Percentiles rank a stretch among this genome's conserved stretches.
These are phyloP conservation scores for Arthrobotrys iridis DNA, from an alignment of 2,329 filamentous ascomycete genomes.

Conservation along the genomic window DNA sequence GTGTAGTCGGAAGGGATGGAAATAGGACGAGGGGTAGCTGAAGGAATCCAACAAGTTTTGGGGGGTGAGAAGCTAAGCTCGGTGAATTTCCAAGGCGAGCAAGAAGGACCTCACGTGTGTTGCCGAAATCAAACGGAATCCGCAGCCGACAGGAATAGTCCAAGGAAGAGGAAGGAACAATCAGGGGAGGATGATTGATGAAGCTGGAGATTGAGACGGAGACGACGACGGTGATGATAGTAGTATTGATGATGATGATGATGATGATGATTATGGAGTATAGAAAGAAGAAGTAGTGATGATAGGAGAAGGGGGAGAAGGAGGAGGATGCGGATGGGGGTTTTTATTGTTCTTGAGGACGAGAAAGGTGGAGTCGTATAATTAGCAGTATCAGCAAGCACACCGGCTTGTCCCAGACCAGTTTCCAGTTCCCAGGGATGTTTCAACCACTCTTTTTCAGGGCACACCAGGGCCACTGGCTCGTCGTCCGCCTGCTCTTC, in stretches of 20 bases:
- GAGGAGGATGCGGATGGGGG: conserved; percentile 1
- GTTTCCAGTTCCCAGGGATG: conserved; percentile 35
- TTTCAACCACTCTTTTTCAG: conserved; percentile 49
- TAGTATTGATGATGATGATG: neutral
- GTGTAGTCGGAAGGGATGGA: conserved; percentile 17
- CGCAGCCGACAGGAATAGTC: conserved; percentile 37
- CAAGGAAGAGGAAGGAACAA: conserved; percentile 44
- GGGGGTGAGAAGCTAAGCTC: conserved; percentile 52
- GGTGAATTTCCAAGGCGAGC: conserved; percentile 38
- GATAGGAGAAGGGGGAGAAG: neutral
- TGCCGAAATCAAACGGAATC: conserved; percentile 46
- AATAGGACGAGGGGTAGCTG: conserved; percentile 50
- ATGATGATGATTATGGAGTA: neutral
- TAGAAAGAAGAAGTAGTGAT: neutral
- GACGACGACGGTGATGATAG: neutral
- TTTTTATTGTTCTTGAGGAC: neutral
- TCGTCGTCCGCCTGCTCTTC: neutral
- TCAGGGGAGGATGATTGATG: conserved; percentile 8
- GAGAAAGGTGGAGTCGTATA: conserved; percentile 22
- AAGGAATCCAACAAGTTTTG: conserved; percentile 50
- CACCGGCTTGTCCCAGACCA: conserved; percentile 17
- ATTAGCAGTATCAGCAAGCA: conserved; percentile 39
- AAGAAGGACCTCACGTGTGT: conserved; percentile 52
- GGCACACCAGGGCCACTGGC: conserved; percentile 25
- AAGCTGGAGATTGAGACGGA: conserved; percentile 2